These are phyloP conservation scores for Magnolia officinalis DNA, from an alignment of 164 flowering plant genomes.

Conservation along the genomic window DNA sequence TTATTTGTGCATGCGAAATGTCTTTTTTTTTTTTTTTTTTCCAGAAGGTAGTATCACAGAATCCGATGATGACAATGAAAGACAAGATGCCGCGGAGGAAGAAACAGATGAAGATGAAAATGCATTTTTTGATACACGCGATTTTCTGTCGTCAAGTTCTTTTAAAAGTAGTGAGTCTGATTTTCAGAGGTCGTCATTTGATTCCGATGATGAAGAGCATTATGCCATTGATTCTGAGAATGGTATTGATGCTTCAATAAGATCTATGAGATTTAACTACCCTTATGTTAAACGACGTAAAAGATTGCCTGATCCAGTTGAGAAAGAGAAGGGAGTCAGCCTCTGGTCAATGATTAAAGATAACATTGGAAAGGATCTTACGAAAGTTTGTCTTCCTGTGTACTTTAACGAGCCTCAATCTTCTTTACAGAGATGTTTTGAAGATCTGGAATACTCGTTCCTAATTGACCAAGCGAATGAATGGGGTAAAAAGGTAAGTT, in stretches of 20 bases:
- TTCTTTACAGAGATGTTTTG: conserved; percentile 90
- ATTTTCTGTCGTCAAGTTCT: conserved; percentile 89
- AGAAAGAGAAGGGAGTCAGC: conserved; percentile 92
- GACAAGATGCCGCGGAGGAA: conserved; percentile 84
- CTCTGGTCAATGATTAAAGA: conserved; percentile 99
- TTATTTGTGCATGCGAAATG: neutral
- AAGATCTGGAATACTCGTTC: conserved; percentile 93
- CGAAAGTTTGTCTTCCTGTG: conserved; percentile 94
- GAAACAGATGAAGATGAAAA: conserved; percentile 88
- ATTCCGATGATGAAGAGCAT: conserved; percentile 67
- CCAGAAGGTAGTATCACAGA: conserved; percentile 79
- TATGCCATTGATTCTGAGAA: conserved; percentile 49
- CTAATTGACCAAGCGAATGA: conserved; percentile 88
- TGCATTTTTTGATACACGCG: conserved; percentile 86
- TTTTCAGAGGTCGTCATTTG: conserved; percentile 58
- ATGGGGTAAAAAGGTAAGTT: conserved; percentile 84
- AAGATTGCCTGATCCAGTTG: conserved; percentile 89
- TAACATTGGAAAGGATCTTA: conserved; percentile 89
- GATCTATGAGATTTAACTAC: conserved; percentile 50
- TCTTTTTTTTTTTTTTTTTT: conserved; percentile 14
- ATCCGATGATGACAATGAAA: conserved; percentile 88
- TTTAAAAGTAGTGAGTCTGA: conserved; percentile 87
- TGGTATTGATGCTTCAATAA: conserved; percentile 55
- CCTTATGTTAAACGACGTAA: conserved; percentile 77
- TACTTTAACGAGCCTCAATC: conserved; percentile 93